phyloP scores from a whole-genome alignment of 225 moss, liverwort and hornwort species.

The Climacium dendroides region DNA sequence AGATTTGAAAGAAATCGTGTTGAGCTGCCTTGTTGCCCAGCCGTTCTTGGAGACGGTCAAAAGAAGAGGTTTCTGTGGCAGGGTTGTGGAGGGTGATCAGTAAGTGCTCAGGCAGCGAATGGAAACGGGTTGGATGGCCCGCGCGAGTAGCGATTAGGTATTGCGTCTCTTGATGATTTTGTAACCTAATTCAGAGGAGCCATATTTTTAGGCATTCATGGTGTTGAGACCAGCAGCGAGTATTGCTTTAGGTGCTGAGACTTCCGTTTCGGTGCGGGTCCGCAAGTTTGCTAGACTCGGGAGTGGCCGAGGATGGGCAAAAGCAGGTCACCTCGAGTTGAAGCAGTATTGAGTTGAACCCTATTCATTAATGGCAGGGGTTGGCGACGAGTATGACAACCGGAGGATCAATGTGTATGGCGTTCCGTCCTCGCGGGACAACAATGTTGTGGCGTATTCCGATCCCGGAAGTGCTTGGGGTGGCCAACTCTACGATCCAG shows the following conservation, averaged over 20 bases:
- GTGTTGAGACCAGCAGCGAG: background rate
- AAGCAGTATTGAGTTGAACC: slow-evolving; percentile 37
- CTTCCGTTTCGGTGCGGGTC: slow-evolving; percentile 1
- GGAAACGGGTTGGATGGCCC: background rate
- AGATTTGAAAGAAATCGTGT: background rate
- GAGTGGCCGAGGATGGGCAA: slow-evolving; percentile 20
- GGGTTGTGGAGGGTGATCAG: background rate
- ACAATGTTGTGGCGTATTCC: slow-evolving; percentile 10
- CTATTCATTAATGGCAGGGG: slow-evolving; percentile 40
- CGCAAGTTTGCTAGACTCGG: slow-evolving; percentile 9
- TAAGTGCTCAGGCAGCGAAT: background rate
- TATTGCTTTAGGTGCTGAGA: background rate
- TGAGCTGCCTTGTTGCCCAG: background rate
- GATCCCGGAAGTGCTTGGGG: slow-evolving; percentile 47
- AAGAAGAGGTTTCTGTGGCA: background rate
- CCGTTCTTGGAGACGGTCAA: background rate
- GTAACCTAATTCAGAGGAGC: background rate
- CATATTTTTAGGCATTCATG: background rate
- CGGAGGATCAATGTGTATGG: slow-evolving; percentile 29
- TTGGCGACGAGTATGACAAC: slow-evolving; percentile 66
- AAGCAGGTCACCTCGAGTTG: slow-evolving; percentile 12
- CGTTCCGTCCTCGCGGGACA: slow-evolving; percentile 25
- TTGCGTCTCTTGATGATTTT: background rate
- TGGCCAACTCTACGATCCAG: slow-evolving; percentile 20
- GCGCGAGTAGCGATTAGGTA: background rate